Evolutionary conservation across 306 rosid genomes (phyloP).

Genomic region (Luffa acutangula): DNA sequence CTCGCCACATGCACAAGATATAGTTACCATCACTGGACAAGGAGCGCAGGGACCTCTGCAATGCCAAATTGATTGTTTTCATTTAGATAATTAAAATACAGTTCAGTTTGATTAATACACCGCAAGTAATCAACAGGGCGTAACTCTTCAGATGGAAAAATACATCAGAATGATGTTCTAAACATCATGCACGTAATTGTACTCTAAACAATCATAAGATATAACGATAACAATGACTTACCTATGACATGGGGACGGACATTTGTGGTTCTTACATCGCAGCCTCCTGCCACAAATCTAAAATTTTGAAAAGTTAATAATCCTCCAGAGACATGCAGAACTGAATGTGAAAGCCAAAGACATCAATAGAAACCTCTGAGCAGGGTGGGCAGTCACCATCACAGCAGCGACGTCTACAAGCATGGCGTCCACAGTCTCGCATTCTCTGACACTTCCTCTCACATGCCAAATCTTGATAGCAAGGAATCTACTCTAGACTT

Average conservation of each 20-base stretch:
- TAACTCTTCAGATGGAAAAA: not conserved
- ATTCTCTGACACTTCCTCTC: constrained; percentile 79
- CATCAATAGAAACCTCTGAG: constrained; percentile 51
- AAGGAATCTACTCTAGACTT: constrained; percentile 78
- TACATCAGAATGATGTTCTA: not conserved
- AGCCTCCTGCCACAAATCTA: constrained; percentile 87
- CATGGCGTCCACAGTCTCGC: constrained; percentile 85
- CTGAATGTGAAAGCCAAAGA: constrained; percentile 7
- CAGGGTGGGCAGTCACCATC: constrained; percentile 94
- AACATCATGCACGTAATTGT: not conserved
- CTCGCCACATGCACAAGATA: constrained; percentile 81
- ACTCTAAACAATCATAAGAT: not conserved
- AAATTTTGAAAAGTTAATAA: constrained; percentile 17
- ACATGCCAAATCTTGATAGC: constrained; percentile 83
- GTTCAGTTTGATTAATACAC: not conserved
- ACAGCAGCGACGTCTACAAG: constrained; percentile 91
- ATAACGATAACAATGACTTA: constrained; percentile 16
- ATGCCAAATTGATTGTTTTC: constrained; percentile 18
- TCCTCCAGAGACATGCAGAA: constrained; percentile 12
- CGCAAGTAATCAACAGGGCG: not conserved
- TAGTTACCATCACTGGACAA: constrained; percentile 91
- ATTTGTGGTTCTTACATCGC: constrained; percentile 89
- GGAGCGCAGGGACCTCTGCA: constrained; percentile 98
- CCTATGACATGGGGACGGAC: constrained; percentile 96
- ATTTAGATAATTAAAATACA: not conserved